Base-by-base conservation (phyloP, 2,329 filamentous ascomycete species). In the Neurospora crassa region DNA sequence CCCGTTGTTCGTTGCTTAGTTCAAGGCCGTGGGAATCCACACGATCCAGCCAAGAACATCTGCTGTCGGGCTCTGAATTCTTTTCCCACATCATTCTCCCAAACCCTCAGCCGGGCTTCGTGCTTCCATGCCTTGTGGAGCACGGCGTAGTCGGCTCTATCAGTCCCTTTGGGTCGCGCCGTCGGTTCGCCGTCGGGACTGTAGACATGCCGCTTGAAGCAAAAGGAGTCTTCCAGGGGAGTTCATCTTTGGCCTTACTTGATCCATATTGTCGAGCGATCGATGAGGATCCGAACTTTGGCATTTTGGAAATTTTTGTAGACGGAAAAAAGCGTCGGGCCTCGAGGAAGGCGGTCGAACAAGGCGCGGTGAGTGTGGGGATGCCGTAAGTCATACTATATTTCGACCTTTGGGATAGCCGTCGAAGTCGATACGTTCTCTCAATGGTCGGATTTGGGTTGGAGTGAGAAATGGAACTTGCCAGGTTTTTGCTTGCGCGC, bases 31-130 rank as follows among this genome's bases (percentile, higher is more conserved):
- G 18, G 18, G 42, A 10, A n/a, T 20, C 42, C 3, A 45, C 79
- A 99, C 41, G 6, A 42, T 18, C 6, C 41, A 18, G 1, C 16
- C 14, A 18, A 42, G 11, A 29, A 29, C 24, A 29, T 40, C 40
- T 40, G 40, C 40, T 12, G 11, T 40, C 40, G 40, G 40, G 40
- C 2, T 12, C 11, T 40, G 10, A 11, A 40, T 40, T 11, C 3
- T 40, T 40, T 40, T 11, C 11, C 10, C 40, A 11, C 37, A 10
- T 40, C 11, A 40, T 40, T 40, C 2, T 11, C 40, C 11, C 10
- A 40, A 40, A 11, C 11, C 11, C 11, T 40, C 5, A 11, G 11
- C 40, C 11, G 3, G 40, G 11, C 11, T 14, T 40, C 11, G 40
- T 12, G 4, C 40, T 40, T 14, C 40, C 40, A 5, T 40, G 40